These are phyloP conservation scores for Solanum chacoense DNA, from an alignment of 305 asterid species.

Conservation along the genomic window DNA sequence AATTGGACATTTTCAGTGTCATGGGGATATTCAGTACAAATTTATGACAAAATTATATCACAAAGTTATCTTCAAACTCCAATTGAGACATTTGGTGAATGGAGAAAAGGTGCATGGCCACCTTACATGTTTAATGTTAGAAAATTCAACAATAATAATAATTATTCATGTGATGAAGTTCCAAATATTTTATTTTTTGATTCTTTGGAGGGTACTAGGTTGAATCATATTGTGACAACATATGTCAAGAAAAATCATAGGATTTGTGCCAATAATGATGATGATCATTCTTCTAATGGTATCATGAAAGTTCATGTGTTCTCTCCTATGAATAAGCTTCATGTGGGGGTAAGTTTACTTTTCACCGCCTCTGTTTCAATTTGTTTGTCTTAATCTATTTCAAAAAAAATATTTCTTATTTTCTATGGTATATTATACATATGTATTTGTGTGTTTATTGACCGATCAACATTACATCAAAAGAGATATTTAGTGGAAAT, in stretches of 20 bases:
- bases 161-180: constrained; percentile 18
- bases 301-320: constrained; percentile 17
- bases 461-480: neutral
- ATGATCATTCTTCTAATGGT: constrained; percentile 19
- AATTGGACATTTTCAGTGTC: constrained; percentile 36
- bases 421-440: neutral
- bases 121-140: constrained; percentile 31
- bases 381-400: neutral
- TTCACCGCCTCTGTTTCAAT: fast-evolving
- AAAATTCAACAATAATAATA: neutral
- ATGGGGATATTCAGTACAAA: constrained; percentile 39
- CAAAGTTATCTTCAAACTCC: constrained; percentile 34
- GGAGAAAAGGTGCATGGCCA: constrained; percentile 31
- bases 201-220: neutral
- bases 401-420: neutral
- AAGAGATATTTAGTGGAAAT: neutral
- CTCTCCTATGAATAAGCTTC: constrained; percentile 16
- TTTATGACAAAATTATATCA: constrained; percentile 21
- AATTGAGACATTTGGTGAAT: constrained; percentile 26
- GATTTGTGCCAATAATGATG: constrained; percentile 2
- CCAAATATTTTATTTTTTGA: constrained; percentile 22
- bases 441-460: neutral
- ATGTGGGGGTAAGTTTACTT: constrained; percentile 17
- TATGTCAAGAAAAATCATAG: constrained; percentile 12
- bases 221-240: constrained; percentile 8